A percentile compares a stretch with the other conserved stretches of the same genome.
phyloP scores from a whole-genome alignment of 495 filamentous ascomycete species.

The Monascus purpureus region DNA sequence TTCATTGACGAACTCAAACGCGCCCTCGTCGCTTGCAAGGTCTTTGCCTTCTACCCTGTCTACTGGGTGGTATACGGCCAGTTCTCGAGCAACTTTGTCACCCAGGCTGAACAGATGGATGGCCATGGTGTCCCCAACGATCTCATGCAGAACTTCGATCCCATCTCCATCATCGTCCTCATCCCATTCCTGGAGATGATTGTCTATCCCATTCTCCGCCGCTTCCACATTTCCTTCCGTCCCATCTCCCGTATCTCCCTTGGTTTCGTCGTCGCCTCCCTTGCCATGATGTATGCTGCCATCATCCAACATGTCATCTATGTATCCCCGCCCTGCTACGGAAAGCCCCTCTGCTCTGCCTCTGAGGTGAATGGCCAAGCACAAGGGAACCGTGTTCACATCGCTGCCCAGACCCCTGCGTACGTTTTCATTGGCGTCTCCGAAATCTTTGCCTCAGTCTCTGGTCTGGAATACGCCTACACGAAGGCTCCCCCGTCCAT shows the following conservation, averaged over 20 bases:
- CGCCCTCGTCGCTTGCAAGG: conserved; percentile 43
- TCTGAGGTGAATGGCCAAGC: conserved; percentile 17
- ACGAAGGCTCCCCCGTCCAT: conserved; percentile 74
- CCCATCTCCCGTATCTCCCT: conserved; percentile 63
- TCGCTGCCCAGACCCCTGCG: conserved; percentile 54
- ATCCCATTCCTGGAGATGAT: conserved; percentile 55
- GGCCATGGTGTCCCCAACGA: conserved; percentile 55
- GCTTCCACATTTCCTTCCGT: conserved; percentile 47
- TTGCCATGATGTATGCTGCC: conserved; percentile 53
- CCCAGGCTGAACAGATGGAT: conserved; percentile 40
- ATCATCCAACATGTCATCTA: conserved; percentile 64
- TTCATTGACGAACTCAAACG: conserved; percentile 52
- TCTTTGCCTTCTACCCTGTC: conserved; percentile 45
- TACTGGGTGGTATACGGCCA: conserved; percentile 50
- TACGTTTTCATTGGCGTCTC: conserved; percentile 60
- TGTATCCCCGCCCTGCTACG: conserved; percentile 38
- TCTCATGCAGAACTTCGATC: conserved; percentile 63
- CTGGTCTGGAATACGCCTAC: conserved; percentile 62
- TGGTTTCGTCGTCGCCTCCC: conserved; percentile 50
- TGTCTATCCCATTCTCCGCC: conserved; percentile 55
- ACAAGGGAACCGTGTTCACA: conserved; percentile 38
- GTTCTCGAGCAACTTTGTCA: conserved; percentile 44
- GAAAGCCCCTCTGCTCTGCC: conserved; percentile 18
- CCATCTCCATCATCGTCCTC: conserved; percentile 57
- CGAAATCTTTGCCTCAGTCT: conserved; percentile 64